A percentile compares a stretch with the other conserved stretches of the same genome.
phyloP scores from a whole-genome alignment of 306 rosid genomes.

The Quercus alba region DNA sequence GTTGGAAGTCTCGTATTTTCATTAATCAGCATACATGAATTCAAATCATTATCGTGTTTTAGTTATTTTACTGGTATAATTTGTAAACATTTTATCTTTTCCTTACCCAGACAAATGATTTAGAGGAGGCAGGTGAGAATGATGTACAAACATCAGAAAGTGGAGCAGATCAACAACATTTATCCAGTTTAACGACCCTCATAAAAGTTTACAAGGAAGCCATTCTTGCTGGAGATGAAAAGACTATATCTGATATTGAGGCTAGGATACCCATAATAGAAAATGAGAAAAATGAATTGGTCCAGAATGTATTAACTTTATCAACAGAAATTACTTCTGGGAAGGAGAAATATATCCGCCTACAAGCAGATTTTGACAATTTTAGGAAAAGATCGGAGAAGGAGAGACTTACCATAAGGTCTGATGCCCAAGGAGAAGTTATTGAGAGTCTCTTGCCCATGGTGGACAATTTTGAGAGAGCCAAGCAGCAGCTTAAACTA shows the following conservation, averaged over 20 bases:
- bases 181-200: slow-evolving; percentile 46
- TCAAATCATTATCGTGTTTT: background rate
- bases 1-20: background rate
- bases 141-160: slow-evolving; percentile 22
- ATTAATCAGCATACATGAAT: background rate
- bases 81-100: background rate
- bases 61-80: background rate
- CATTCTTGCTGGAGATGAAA: slow-evolving; percentile 44
- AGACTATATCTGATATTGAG: slow-evolving; percentile 45
- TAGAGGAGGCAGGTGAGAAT: slow-evolving; percentile 29
- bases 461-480: slow-evolving; percentile 87
- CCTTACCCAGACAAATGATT: slow-evolving; percentile 40
- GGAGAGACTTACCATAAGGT: slow-evolving; percentile 48
- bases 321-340: slow-evolving; percentile 57
- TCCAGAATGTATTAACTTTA: slow-evolving; percentile 42
- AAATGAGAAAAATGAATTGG: slow-evolving; percentile 47
- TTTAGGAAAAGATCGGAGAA: slow-evolving; percentile 76
- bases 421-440: slow-evolving; percentile 62
- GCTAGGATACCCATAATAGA: slow-evolving; percentile 35
- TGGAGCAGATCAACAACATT: slow-evolving; percentile 21
- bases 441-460: slow-evolving; percentile 70
- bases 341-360: slow-evolving; percentile 61
- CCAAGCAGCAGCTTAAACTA: slow-evolving; percentile 60
- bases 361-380: slow-evolving; percentile 95
- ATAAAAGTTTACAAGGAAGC: slow-evolving; percentile 71